phyloP scores from a whole-genome alignment of 208 protist species.

The Naegleria fowleri region DNA sequence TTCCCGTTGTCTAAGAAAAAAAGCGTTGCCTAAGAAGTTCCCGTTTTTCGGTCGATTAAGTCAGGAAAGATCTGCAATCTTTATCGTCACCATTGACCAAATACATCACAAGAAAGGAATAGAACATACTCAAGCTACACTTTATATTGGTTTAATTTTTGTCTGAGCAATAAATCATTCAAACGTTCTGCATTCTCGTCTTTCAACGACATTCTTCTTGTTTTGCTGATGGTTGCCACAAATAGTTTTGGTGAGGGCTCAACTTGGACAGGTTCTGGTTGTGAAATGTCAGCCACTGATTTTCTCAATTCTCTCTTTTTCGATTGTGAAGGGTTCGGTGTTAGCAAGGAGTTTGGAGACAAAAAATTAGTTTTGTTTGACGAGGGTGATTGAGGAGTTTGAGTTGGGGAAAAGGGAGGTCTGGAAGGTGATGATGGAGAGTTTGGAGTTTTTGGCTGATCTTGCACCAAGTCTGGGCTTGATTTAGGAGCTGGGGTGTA shows the following conservation, averaged over 20 bases:
- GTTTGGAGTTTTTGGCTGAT: too few relatives aligned
- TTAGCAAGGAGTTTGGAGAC: neutral
- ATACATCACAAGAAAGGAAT: too few relatives aligned
- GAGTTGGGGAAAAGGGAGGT: too few relatives aligned
- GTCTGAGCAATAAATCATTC: neutral
- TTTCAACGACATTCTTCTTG: neutral
- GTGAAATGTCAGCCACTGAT: neutral
- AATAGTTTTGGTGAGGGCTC: neutral
- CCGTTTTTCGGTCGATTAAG: too few relatives aligned
- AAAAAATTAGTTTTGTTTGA: neutral
- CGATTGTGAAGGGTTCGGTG: neutral
- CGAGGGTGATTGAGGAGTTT: neutral
- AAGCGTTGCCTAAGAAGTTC: too few relatives aligned
- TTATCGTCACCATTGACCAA: too few relatives aligned
- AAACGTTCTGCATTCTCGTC: neutral
- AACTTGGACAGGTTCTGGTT: neutral
- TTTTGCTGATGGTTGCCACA: neutral
- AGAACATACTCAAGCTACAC: neutral
- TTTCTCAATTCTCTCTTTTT: neutral
- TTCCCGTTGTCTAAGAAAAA: too few relatives aligned
- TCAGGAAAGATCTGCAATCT: too few relatives aligned
- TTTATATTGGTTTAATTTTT: neutral
- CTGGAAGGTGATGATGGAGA: too few relatives aligned
- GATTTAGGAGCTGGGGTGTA: neutral
- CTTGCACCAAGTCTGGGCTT: too few relatives aligned